phyloP scores from a whole-genome alignment of 306 rosid genomes.

The Lupinus albus region DNA sequence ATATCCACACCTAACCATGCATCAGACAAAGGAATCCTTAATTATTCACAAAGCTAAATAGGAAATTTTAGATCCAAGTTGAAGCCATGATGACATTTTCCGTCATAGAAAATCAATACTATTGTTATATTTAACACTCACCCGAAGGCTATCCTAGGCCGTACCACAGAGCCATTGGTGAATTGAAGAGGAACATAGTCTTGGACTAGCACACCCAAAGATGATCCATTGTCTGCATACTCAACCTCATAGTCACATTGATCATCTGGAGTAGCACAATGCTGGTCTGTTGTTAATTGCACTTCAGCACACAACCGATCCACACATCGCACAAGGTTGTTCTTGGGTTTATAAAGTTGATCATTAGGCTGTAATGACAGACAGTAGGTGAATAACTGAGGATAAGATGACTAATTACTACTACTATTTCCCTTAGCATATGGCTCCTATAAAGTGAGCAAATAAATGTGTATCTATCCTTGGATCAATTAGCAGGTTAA shows the following conservation, averaged over 20 bases:
- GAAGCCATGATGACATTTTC: conserved; percentile 27
- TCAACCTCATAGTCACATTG: conserved; percentile 87
- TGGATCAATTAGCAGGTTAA: too few species aligned
- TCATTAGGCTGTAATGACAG: conserved; percentile 56
- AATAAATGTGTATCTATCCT: too few species aligned
- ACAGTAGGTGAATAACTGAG: conserved; percentile 13
- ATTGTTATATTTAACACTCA: conserved; percentile 37
- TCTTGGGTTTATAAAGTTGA: conserved; percentile 65
- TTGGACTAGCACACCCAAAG: conserved; percentile 74
- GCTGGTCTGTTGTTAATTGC: conserved; percentile 32
- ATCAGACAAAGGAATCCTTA: conserved; percentile 27
- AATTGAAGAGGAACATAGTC: conserved; percentile 58
- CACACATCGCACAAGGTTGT: conserved; percentile 56
- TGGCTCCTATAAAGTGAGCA: not conserved
- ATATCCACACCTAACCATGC: conserved; percentile 80
- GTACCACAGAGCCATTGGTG: conserved; percentile 61
- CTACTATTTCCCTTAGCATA: not conserved
- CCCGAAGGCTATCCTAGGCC: conserved; percentile 79
- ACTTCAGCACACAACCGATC: conserved; percentile 65
- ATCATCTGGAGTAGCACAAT: conserved; percentile 58
- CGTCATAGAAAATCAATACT: not conserved
- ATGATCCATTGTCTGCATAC: conserved; percentile 88
- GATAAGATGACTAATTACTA: not conserved
- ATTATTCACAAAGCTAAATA: conserved; percentile 7
- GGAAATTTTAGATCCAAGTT: conserved; percentile 8